Evolutionary conservation across 306 rosid species (phyloP).

Genomic region (Casuarina cunninghamiana): DNA sequence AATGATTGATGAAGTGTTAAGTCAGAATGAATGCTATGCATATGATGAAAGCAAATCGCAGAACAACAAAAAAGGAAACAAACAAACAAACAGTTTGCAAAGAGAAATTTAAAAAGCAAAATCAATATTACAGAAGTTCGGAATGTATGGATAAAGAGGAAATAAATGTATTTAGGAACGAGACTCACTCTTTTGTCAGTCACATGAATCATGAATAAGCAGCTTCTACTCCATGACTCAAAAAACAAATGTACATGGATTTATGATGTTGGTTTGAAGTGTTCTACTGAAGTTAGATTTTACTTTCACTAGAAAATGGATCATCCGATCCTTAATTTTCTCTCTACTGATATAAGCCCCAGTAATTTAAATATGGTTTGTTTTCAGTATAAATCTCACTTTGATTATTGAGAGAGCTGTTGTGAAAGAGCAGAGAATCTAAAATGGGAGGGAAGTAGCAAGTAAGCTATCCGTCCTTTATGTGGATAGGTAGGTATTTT

Average conservation of each 20-base stretch:
- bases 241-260: background rate
- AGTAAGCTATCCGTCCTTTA: too few species aligned
- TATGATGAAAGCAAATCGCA: background rate
- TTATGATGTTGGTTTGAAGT: background rate
- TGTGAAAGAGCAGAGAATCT: too few species aligned
- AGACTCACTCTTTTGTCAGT: background rate
- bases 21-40: background rate
- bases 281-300: background rate
- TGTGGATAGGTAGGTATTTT: background rate
- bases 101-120: background rate
- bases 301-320: too few species aligned
- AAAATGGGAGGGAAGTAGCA: background rate
- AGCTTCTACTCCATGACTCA: background rate
- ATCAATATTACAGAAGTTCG: background rate
- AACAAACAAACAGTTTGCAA: background rate
- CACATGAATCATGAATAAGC: background rate
- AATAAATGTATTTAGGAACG: too few species aligned
- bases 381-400: too few species aligned
- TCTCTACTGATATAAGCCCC: background rate
- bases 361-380: background rate
- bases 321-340: too few species aligned
- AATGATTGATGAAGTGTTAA: background rate
- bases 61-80: background rate
- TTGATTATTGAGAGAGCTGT: too few species aligned
- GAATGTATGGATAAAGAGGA: background rate